Conservation (phyloP, 2,329 filamentous ascomycete genomes). For the Neofusicoccum parvum region DNA sequence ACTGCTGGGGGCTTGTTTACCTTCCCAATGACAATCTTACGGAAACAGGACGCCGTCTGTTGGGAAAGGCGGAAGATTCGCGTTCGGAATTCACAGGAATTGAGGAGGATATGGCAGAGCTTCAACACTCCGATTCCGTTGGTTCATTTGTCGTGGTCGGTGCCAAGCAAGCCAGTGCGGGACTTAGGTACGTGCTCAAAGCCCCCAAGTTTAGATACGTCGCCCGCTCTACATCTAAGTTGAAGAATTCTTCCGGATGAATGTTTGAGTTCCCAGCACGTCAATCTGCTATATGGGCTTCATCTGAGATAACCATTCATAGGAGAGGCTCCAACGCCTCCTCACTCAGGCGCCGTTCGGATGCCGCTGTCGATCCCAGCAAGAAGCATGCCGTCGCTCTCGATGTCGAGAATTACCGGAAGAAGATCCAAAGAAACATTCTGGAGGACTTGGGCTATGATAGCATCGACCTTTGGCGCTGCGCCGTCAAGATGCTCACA, state of each 20-base stretch:
- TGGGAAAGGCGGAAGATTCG: slow-evolving; percentile 18
- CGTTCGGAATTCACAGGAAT: slow-evolving; percentile 15
- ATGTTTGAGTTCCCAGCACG: no score
- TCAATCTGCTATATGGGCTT: not conserved
- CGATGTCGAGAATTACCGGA: slow-evolving; percentile 30
- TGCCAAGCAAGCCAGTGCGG: slow-evolving; percentile 17
- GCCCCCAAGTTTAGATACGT: no score
- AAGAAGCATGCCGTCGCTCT: slow-evolving; percentile 17
- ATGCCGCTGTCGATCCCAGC: not conserved
- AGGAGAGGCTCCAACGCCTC: not conserved
- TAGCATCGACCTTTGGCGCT: slow-evolving; percentile 42
- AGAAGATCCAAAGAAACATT: slow-evolving; percentile 42
- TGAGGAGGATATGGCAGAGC: not conserved
- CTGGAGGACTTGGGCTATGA: slow-evolving; percentile 36
- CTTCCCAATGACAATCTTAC: slow-evolving; percentile 28
- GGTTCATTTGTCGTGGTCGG: slow-evolving; percentile 18
- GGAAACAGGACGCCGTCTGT: slow-evolving; percentile 19
- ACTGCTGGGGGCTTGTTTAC: slow-evolving; percentile 39
- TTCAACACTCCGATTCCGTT: not conserved
- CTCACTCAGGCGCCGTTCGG: not conserved
- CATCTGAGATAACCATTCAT: not conserved
- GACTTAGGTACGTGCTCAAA: not conserved
- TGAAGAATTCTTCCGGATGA: not conserved
- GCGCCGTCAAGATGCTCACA: slow-evolving; percentile 35
- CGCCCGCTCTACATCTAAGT: not conserved